Conservation (phyloP, 2,329 filamentous ascomycete species). For the Penicillium brevicompactum region DNA sequence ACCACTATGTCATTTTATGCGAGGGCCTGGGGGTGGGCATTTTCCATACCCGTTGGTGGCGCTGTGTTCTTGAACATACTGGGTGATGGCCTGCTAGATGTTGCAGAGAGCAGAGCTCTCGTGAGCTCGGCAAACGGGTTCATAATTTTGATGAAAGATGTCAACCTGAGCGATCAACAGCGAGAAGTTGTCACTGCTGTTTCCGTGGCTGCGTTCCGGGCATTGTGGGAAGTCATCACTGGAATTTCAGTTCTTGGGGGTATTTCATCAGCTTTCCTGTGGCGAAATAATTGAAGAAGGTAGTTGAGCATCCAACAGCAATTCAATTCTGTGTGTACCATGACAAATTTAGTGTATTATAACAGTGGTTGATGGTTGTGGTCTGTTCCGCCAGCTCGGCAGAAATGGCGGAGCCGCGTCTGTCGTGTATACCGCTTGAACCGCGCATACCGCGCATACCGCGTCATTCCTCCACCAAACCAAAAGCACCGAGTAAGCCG, state of each 20-base stretch:
- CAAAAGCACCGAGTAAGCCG: no score
- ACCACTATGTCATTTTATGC: slow-evolving; percentile 18
- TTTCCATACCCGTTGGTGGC: slow-evolving; percentile 46
- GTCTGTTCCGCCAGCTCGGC: no score
- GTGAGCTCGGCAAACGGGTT: slow-evolving; percentile 17
- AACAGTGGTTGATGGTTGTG: no score
- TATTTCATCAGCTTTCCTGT: slow-evolving; percentile 22
- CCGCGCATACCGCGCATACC: no score
- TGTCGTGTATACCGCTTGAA: no score
- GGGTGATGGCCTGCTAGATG: slow-evolving; percentile 26
- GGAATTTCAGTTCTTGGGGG: slow-evolving; percentile 30
- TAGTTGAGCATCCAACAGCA: not conserved
- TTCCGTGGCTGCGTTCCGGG: slow-evolving; percentile 25
- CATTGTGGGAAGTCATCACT: slow-evolving; percentile 31
- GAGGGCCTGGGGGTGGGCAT: slow-evolving; percentile 46
- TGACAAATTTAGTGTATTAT: no score
- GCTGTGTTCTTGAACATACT: slow-evolving; percentile 47
- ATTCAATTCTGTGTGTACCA: no score
- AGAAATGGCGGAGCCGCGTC: no score
- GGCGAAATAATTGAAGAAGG: slow-evolving; percentile 6
- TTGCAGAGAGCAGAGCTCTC: slow-evolving; percentile 11
- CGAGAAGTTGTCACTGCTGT: slow-evolving; percentile 16
- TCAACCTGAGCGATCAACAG: slow-evolving; percentile 14
- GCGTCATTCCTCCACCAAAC: no score
- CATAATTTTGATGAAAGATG: slow-evolving; percentile 18